Evolutionary conservation across 371 early-diverging fungal species (phyloP).

Genomic region (Mycotypha africana): DNA sequence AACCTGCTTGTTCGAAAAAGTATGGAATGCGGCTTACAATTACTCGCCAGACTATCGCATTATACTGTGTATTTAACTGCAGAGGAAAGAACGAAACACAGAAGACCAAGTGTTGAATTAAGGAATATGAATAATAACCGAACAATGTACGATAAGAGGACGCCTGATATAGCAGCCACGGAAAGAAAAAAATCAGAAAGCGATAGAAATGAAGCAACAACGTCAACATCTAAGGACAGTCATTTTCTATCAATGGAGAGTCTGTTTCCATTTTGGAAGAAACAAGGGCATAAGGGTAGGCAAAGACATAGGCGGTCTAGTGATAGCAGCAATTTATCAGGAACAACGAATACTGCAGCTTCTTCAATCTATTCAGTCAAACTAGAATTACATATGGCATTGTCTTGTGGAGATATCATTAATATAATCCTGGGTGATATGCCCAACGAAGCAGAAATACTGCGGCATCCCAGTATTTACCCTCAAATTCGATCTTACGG

Average conservation of each 20-base stretch:
- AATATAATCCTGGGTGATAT: conserved; percentile 48
- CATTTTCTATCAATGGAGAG: neutral
- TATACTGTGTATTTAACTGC: conserved; percentile 56
- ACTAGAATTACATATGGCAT: conserved; percentile 51
- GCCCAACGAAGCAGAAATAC: conserved; percentile 1
- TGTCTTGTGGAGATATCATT: conserved; percentile 50
- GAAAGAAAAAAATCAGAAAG: neutral
- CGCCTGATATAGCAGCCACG: neutral
- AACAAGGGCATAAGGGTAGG: neutral
- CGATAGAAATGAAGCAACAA: neutral
- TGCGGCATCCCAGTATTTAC: neutral
- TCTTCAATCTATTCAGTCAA: conserved; percentile 19
- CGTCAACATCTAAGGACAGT: neutral
- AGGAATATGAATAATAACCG: neutral
- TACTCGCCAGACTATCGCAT: conserved; percentile 48
- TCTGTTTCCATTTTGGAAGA: no score
- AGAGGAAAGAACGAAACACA: conserved; percentile 48
- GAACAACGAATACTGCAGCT: neutral
- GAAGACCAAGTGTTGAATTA: conserved; percentile 13
- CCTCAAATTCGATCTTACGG: neutral
- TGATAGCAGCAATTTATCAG: conserved; percentile 1
- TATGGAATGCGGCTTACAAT: conserved; percentile 50
- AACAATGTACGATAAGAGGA: conserved; percentile 14
- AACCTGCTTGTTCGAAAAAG: conserved; percentile 39
- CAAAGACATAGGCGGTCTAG: conserved; percentile 5